Evolutionary conservation across 352 stramenopile species (phyloP), one percentile per base, ranked within the genome.

Genomic region (Chrysophaeum taylorii): DNA sequence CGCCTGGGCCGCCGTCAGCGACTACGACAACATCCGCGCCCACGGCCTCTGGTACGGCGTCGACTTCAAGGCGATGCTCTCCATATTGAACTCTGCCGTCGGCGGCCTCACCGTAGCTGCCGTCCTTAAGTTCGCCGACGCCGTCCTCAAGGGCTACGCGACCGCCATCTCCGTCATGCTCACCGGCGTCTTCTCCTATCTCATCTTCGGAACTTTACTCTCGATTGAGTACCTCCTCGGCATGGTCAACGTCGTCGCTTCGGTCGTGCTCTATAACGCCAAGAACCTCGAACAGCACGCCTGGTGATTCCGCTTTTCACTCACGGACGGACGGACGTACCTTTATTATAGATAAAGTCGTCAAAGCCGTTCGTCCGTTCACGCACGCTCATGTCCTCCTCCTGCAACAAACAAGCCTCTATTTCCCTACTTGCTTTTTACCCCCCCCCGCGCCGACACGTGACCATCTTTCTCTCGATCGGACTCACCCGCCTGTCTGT

Each of bases 71-170:
- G 80, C 82, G 25, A 78, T 73, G 53, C 38, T 83, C 25, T 79
- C 66, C 54, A 76, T 84, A 21, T 76, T 85, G 41, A 82, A 79
- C 63, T 79, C 72, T 53, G 82, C 82, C 0, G 72, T 85, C 64
- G 82, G 82, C 50, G 82, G 82, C 70, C 68, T 87, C 33, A 86
- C 79, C 76, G 82, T 87, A 0, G 82, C 82, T 25, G 73, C 75
- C 50, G 82, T 86, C 15, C 69, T 87, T 1, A 87, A 87, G 70
- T 85, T 78, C 71, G 82, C 82, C 4, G 80, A 87, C 76, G 80
- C 80, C 14, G 76, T 87, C 35, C 73, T 87, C 9, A 87, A 87
- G 73, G 79, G 80, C 62, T 86, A 86, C 68, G 82, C 80, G 0
- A 87, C 80, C 1, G 80, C 80, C 41, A 71, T 85, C 37, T 81